phyloP scores from a whole-genome alignment of 371 early-diverging fungal genomes.

The Mucor circinelloides region DNA sequence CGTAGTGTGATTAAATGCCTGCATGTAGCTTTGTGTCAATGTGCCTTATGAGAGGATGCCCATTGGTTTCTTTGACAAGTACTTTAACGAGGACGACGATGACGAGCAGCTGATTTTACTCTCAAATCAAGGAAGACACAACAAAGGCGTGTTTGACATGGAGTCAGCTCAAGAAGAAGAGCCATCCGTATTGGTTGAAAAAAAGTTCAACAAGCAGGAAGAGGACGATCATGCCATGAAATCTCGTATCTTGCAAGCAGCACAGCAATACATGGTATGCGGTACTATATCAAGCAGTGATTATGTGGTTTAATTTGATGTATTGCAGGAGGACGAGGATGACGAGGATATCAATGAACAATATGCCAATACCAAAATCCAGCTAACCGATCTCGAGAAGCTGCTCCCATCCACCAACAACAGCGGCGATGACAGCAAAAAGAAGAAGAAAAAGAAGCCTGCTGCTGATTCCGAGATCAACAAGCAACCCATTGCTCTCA shows the following conservation, averaged over 20 bases:
- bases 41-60: constrained; percentile 63
- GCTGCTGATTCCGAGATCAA: not conserved
- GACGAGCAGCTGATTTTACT: not conserved
- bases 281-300: not conserved
- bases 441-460: constrained; percentile 32
- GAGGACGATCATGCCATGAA: constrained; percentile 22
- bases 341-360: constrained; percentile 33
- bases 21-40: constrained; percentile 57
- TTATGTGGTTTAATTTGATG: not conserved
- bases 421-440: not conserved
- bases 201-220: not conserved
- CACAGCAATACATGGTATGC: constrained; percentile 27
- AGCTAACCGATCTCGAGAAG: constrained; percentile 30
- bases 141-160: not conserved
- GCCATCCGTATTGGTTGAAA: not conserved
- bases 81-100: constrained; percentile 46
- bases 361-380: constrained; percentile 31
- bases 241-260: constrained; percentile 35
- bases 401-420: constrained; percentile 17
- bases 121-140: not conserved
- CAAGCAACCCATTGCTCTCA: not conserved
- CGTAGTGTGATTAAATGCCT: constrained; percentile 26
- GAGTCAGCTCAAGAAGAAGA: not conserved
- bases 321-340: constrained; percentile 33
- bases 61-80: constrained; percentile 59